These are phyloP conservation scores for Macrolepiota dolichaula DNA, from an alignment of 768 basidiomycete genomes.

Conservation along the genomic window DNA sequence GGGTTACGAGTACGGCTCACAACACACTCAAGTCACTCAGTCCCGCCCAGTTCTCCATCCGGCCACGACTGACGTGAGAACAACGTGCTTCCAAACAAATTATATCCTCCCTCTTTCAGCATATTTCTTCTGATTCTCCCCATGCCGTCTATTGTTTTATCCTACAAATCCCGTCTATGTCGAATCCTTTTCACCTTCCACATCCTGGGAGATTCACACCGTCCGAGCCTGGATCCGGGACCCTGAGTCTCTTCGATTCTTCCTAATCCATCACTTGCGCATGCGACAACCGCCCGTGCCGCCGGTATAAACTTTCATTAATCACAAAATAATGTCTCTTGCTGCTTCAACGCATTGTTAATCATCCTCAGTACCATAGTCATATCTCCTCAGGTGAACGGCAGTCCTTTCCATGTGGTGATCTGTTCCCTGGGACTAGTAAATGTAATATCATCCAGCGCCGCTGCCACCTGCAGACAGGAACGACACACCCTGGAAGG, in stretches of 20 bases:
- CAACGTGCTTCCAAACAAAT: background rate
- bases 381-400: constrained; percentile 38
- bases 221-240: background rate
- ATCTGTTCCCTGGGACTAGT: constrained; percentile 25
- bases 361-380: constrained; percentile 21
- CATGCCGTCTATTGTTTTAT: background rate
- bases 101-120: background rate
- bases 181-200: background rate
- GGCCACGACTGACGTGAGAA: constrained; percentile 10
- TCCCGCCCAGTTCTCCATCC: constrained; percentile 9
- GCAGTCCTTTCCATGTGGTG: constrained; percentile 26
- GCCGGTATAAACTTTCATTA: background rate
- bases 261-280: background rate
- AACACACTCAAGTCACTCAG: constrained; percentile 5
- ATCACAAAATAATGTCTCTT: constrained; percentile 36
- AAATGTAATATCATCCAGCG: constrained; percentile 30
- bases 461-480: constrained; percentile 16
- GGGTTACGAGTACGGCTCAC: background rate
- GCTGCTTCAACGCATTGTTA: constrained; percentile 38
- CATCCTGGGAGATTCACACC: background rate
- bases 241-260: background rate
- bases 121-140: background rate
- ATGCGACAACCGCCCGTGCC: background rate
- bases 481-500: constrained; percentile 35
- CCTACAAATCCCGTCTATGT: background rate